Evolutionary conservation across 192 early-diverging fungal species (phyloP).

Genomic region (Oehlia diaphana): DNA sequence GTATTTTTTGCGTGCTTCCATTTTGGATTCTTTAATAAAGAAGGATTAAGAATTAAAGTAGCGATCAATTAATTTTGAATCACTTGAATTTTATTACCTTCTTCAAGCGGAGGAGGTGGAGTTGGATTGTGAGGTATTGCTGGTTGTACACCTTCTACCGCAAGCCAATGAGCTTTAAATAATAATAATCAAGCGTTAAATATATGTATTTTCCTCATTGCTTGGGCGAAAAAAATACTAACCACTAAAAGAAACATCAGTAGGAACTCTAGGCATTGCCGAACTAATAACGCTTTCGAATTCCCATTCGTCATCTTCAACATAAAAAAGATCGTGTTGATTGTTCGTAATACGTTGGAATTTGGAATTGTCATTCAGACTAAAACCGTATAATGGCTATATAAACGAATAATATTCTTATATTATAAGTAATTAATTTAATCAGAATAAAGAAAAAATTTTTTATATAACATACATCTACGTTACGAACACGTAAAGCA

Average conservation of each 20-base stretch:
- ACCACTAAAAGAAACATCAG: slow-evolving; percentile 84
- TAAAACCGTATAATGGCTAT: slow-evolving; percentile 91
- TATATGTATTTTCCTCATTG: background rate
- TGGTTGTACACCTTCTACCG: slow-evolving; percentile 99
- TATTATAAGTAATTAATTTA: background rate
- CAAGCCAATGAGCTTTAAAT: slow-evolving; percentile 87
- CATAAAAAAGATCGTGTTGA: slow-evolving; percentile 76
- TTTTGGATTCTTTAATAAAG: slow-evolving; percentile 12
- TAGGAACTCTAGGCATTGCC: slow-evolving; percentile 87
- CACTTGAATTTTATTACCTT: slow-evolving; percentile 43
- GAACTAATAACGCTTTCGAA: slow-evolving; percentile 85
- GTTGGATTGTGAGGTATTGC: slow-evolving; percentile 94
- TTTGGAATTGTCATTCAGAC: slow-evolving; percentile 60
- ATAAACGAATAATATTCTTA: background rate
- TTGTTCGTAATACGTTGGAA: slow-evolving; percentile 68
- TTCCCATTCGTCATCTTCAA: slow-evolving; percentile 93
- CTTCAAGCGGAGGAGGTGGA: slow-evolving; percentile 54
- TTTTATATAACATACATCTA: slow-evolving; percentile 66
- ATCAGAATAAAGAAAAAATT: slow-evolving; percentile 5
- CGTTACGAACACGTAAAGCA: slow-evolving; percentile 87
- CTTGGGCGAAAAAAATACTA: slow-evolving; percentile 3
- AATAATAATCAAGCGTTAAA: background rate
- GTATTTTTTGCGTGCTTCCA: background rate
- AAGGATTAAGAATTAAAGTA: background rate
- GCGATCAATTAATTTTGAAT: background rate